Evolutionary conservation across 805 yeast species (phyloP).

Genomic region (Tetrapisispora taiwanensis): DNA sequence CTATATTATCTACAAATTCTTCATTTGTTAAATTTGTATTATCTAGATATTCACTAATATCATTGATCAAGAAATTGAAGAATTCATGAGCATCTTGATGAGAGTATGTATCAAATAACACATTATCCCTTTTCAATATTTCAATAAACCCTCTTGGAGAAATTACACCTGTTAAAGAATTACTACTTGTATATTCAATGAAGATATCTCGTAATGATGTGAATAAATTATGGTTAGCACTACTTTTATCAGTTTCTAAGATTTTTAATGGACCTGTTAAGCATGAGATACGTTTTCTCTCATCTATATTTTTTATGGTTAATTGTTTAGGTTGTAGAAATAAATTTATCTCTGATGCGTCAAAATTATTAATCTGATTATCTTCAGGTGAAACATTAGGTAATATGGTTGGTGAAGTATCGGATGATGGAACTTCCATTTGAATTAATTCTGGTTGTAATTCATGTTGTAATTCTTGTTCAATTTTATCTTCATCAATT

Average conservation of each 20-base stretch:
- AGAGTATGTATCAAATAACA: conserved; percentile 79
- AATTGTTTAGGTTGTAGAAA: background rate
- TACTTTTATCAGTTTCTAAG: conserved; percentile 57
- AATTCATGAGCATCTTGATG: conserved; percentile 99
- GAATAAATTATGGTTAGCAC: conserved; percentile 38
- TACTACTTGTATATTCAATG: conserved; percentile 68
- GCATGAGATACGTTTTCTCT: conserved; percentile 67
- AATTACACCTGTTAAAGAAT: conserved; percentile 65
- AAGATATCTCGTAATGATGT: conserved; percentile 74
- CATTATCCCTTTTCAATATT: conserved; percentile 71
- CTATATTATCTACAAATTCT: conserved; percentile 34
- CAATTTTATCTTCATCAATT: background rate
- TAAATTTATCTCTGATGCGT: too few species aligned
- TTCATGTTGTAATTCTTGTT: background rate
- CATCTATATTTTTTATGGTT: conserved; percentile 33
- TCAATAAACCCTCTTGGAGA: conserved; percentile 70
- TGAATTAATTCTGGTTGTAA: too few species aligned
- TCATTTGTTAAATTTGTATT: background rate
- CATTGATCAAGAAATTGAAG: conserved; percentile 75
- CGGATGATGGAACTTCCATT: too few species aligned
- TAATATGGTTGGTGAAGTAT: too few species aligned
- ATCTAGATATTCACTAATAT: conserved; percentile 41
- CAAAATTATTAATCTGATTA: too few species aligned
- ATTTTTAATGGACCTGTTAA: conserved; percentile 59
- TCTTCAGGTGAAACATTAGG: too few species aligned